Evolutionary conservation across 2,329 filamentous ascomycete genomes (phyloP), one percentile per base, ranked within the genome.

Genomic region (Neocatenulostroma microsporum): DNA sequence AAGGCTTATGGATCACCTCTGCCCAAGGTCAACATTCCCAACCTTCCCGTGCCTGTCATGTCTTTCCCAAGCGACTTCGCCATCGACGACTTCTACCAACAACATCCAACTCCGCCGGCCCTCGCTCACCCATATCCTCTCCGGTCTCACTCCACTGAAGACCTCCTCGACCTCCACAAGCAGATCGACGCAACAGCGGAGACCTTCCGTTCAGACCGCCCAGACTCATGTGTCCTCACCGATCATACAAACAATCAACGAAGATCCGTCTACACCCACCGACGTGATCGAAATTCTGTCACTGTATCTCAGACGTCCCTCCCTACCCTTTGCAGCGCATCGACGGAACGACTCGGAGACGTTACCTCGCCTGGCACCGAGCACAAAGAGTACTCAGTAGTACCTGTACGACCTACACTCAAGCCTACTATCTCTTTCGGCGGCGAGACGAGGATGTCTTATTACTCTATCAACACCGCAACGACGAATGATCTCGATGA

Each of bases 31-130:
- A 12, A 47, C 47, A 5, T 53, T 50, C 28, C 51, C 53, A 12
- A 36, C 47, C 17, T 49, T 50, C 36, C 50, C 53, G 27, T 56
- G 53, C 47, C 42, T 56, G 25, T 46, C 49, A 39, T 56, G 53
- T 38, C 51, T 56, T 24, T 53, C 51, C 13, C 38, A 31, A 36
- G 15, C 38, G 25, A 33, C 34, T n/a, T 24, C 29, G 20, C 17
- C 9, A 19, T n/a, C 30, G 20, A 37, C 20, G 26, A 29, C 32
- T 20, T 20, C 25, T n/a, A 5, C 29, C 29, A 31, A 24, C n/a
- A 12, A 12, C 34, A 17, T 25, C 27, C 18, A 14, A 29, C 5
- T 12, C 28, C 27, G 28, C 28, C 27, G 40, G 18, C 36, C 24
- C 15, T 33, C 23, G n/a, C 30, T 29, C 37, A 40, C 34, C 35